phyloP scores from a whole-genome alignment of 1,139 yeast genomes.

The Lodderomyces jiufengensis region DNA sequence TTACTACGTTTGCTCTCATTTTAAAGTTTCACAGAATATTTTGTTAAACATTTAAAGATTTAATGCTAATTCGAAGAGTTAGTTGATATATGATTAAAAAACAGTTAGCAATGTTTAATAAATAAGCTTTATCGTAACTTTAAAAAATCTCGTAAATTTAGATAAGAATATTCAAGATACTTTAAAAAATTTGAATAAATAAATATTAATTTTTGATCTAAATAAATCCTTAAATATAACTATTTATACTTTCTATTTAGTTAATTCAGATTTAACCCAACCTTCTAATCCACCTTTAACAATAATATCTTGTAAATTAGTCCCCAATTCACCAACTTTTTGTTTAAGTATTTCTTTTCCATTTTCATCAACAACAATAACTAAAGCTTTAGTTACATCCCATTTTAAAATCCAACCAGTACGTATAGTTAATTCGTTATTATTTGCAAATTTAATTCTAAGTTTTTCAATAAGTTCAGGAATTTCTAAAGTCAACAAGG shows the following conservation, averaged over 20 bases:
- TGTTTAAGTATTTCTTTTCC: slow-evolving; percentile 69
- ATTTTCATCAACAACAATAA: slow-evolving; percentile 67
- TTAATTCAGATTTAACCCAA: slow-evolving; percentile 85
- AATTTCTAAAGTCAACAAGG: slow-evolving; percentile 86
- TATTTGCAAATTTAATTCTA: slow-evolving; percentile 59
- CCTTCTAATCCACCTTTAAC: slow-evolving; percentile 98
- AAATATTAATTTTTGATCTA: too few relatives aligned
- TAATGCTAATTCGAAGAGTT: too few relatives aligned
- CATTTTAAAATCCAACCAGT: slow-evolving; percentile 92
- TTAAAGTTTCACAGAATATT: too few relatives aligned
- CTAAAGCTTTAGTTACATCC: slow-evolving; percentile 86
- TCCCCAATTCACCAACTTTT: slow-evolving; percentile 93
- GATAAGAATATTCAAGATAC: too few relatives aligned
- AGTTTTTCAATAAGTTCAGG: slow-evolving; percentile 79
- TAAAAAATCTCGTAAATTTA: too few relatives aligned
- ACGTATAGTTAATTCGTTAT: slow-evolving; percentile 76
- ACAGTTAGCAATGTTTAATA: too few relatives aligned
- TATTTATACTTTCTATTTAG: slow-evolving; percentile 6
- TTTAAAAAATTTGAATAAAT: too few relatives aligned
- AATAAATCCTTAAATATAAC: too few relatives aligned
- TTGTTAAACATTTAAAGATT: too few relatives aligned
- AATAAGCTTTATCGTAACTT: too few relatives aligned
- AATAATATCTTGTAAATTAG: slow-evolving; percentile 92
- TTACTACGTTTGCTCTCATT: too few relatives aligned
- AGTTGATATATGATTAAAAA: too few relatives aligned